Evolutionary conservation across 1,284 basidiomycete genomes (phyloP).

Genomic region (Leccinum fuscescens): DNA sequence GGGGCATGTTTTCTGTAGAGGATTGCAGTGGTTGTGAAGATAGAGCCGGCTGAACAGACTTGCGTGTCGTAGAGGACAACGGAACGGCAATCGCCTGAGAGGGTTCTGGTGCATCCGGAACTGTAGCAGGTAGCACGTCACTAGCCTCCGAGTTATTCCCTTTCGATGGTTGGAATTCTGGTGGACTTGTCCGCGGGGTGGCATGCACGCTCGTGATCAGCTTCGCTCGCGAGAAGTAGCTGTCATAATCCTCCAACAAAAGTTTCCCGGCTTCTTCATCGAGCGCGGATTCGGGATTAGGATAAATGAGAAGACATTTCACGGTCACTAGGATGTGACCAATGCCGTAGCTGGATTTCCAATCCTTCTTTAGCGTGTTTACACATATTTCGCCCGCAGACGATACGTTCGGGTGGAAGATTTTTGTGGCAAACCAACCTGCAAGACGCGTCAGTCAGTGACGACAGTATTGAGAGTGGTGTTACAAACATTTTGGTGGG

Average conservation of each 20-base stretch:
- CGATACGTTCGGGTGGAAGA: slow-evolving; percentile 96
- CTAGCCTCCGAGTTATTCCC: slow-evolving; percentile 23
- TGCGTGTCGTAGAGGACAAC: slow-evolving; percentile 32
- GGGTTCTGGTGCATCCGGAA: slow-evolving; percentile 23
- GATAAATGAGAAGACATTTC: slow-evolving; percentile 93
- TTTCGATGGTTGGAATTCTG: slow-evolving; percentile 59
- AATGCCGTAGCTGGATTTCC: slow-evolving; percentile 91
- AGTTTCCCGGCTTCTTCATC: slow-evolving; percentile 94
- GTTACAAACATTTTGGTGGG: slow-evolving; percentile 83
- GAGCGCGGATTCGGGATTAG: slow-evolving; percentile 92
- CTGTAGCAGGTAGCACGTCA: slow-evolving; percentile 15
- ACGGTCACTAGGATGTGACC: slow-evolving; percentile 88
- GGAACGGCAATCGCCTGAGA: slow-evolving; percentile 29
- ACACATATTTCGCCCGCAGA: slow-evolving; percentile 92
- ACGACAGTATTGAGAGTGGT: not conserved
- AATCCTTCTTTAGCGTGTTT: slow-evolving; percentile 95
- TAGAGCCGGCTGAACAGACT: slow-evolving; percentile 38
- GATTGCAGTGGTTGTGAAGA: slow-evolving; percentile 36
- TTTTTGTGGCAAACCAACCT: slow-evolving; percentile 91
- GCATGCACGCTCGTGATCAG: slow-evolving; percentile 87
- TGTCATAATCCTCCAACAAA: slow-evolving; percentile 84
- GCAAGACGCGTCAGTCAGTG: slow-evolving; percentile 11
- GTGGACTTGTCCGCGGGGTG: slow-evolving; percentile 64
- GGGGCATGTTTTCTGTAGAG: slow-evolving; percentile 41
- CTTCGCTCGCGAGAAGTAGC: slow-evolving; percentile 77